Percentiles rank a stretch among this genome's conserved stretches.
phyloP scores from a whole-genome alignment of 106 monocot species.

The Allium fistulosum region DNA sequence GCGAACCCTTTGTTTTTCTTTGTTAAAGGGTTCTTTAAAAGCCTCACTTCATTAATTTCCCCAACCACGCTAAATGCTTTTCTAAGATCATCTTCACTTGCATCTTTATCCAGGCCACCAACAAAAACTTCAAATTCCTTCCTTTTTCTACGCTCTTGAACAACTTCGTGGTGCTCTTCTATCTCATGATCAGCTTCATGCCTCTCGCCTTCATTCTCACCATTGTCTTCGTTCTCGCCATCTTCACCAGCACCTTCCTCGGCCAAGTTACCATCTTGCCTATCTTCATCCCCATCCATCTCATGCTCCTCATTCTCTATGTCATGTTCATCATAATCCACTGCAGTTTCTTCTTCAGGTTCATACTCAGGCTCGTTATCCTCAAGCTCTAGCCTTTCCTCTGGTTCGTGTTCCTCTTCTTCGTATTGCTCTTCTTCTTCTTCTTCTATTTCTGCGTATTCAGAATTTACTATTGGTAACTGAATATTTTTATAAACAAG shows the following conservation, averaged over 20 bases:
- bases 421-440: slow-evolving; percentile 33
- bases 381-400: slow-evolving; percentile 45
- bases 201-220: slow-evolving; percentile 38
- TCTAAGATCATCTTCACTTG: slow-evolving; percentile 63
- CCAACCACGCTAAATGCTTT: slow-evolving; percentile 70
- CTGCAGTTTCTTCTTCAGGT: slow-evolving; percentile 50
- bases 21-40: slow-evolving; percentile 64
- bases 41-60: slow-evolving; percentile 61
- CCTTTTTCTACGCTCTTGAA: slow-evolving; percentile 61
- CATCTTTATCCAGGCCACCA: slow-evolving; percentile 80
- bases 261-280: slow-evolving; percentile 32
- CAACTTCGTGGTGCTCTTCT: slow-evolving; percentile 58
- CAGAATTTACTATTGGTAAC: neutral
- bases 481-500: neutral
- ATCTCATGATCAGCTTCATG: slow-evolving; percentile 32
- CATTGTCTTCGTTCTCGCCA: slow-evolving; percentile 49
- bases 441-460: neutral
- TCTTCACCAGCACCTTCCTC: slow-evolving; percentile 47
- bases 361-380: slow-evolving; percentile 85
- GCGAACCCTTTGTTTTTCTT: slow-evolving; percentile 93
- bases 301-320: slow-evolving; percentile 33
- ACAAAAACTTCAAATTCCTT: slow-evolving; percentile 97
- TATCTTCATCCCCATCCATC: slow-evolving; percentile 35
- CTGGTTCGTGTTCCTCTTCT: slow-evolving; percentile 58
- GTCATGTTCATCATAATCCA: slow-evolving; percentile 63